These are phyloP conservation scores for Rhododendron henanense DNA, from an alignment of 148 eudicot species.

Conservation along the genomic window DNA sequence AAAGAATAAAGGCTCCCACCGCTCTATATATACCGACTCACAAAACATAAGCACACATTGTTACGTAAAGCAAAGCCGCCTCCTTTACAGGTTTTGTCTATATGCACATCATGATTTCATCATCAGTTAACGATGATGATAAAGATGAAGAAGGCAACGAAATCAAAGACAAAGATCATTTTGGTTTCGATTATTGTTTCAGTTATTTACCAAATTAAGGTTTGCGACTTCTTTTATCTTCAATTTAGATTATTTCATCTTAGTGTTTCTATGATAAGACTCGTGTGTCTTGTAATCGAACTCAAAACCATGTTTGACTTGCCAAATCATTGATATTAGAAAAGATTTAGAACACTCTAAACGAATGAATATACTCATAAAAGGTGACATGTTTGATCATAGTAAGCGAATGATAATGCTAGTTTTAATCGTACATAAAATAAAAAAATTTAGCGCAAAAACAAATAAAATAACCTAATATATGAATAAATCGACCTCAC, in stretches of 20 bases:
- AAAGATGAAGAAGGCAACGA: not conserved
- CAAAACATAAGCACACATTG: not conserved
- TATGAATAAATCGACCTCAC: too few relatives aligned
- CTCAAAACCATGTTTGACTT: too few relatives aligned
- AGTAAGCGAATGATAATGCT: too few relatives aligned
- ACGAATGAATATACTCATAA: too few relatives aligned
- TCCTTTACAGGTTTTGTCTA: not conserved
- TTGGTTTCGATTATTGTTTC: not conserved
- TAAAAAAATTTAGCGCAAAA: too few relatives aligned
- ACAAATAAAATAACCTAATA: too few relatives aligned
- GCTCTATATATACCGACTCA: not conserved
- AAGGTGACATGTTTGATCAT: too few relatives aligned
- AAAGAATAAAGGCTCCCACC: not conserved
- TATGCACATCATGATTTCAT: not conserved
- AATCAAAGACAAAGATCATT: not conserved
- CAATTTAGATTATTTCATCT: not conserved
- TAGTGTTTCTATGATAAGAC: too few relatives aligned
- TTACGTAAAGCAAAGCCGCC: not conserved
- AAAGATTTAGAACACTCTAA: too few relatives aligned
- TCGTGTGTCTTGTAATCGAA: too few relatives aligned
- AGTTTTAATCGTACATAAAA: too few relatives aligned
- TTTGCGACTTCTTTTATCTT: not conserved
- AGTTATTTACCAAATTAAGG: not conserved
- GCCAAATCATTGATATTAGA: too few relatives aligned
- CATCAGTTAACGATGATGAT: not conserved